These are phyloP conservation scores for Austropuccinia psidii DNA, from an alignment of 1,284 basidiomycete genomes.

Conservation along the genomic window DNA sequence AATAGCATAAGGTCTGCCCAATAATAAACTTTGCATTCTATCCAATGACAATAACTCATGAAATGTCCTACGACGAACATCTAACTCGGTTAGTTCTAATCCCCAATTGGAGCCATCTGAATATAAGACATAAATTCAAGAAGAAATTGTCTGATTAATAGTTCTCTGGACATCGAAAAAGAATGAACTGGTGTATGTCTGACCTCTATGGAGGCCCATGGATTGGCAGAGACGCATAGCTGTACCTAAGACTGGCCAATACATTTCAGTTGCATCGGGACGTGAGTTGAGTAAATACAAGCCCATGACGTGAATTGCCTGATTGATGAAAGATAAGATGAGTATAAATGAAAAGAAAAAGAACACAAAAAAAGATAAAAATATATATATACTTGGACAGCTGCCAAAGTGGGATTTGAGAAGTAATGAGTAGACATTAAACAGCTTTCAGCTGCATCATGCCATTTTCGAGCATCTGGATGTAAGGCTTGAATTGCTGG, in stretches of 20 bases:
- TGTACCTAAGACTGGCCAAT: slow-evolving; percentile 26
- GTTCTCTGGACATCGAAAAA: neutral
- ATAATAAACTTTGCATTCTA: slow-evolving; percentile 18
- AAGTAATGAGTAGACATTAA: slow-evolving; percentile 29
- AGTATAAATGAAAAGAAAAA: neutral
- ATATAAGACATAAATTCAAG: neutral
- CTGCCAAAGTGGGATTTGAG: slow-evolving; percentile 16
- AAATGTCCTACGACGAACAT: slow-evolving; percentile 26
- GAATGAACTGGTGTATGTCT: neutral
- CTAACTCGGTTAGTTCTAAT: slow-evolving; percentile 14
- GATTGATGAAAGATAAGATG: neutral
- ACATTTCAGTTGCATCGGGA: slow-evolving; percentile 27
- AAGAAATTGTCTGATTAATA: neutral
- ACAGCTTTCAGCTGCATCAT: slow-evolving; percentile 29
- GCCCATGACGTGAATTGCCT: slow-evolving; percentile 24
- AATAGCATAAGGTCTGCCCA: slow-evolving; percentile 28
- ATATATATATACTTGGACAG: slow-evolving; percentile 9
- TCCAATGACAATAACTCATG: slow-evolving; percentile 30
- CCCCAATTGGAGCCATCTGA: slow-evolving; percentile 36
- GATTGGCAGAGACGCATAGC: slow-evolving; percentile 31
- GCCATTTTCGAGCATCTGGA: slow-evolving; percentile 27
- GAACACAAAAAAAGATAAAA: neutral
- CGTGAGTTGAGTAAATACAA: slow-evolving; percentile 23
- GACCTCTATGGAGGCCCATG: slow-evolving; percentile 33
- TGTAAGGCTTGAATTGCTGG: slow-evolving; percentile 16